phyloP scores from a whole-genome alignment of 108 stramenopile genomes.

The Epithemia pelagica region DNA sequence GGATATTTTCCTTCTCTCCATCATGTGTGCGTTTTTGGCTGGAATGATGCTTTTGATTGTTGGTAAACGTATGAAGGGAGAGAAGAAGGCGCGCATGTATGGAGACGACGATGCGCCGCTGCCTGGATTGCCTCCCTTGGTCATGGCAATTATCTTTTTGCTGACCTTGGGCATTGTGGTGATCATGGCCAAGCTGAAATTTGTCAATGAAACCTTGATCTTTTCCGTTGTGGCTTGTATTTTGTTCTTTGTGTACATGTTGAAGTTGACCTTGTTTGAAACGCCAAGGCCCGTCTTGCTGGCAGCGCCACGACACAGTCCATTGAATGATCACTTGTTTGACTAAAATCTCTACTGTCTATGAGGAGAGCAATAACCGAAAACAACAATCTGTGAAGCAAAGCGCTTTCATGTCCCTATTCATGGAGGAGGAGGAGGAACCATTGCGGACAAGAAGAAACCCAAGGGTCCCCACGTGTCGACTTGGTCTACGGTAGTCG shows the following conservation, averaged over 20 bases:
- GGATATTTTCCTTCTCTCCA: constrained; percentile 70
- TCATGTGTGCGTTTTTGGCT: constrained; percentile 78
- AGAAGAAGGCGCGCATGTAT: constrained; percentile 27
- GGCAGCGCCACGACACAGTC: constrained; percentile 29
- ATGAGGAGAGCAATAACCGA: too few species aligned
- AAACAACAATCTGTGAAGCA: too few species aligned
- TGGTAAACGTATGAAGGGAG: constrained; percentile 68
- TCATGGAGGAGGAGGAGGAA: too few species aligned
- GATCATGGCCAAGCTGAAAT: constrained; percentile 61
- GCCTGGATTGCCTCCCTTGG: constrained; percentile 62
- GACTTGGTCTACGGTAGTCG: too few species aligned
- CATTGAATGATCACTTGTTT: constrained; percentile 21
- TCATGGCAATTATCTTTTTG: constrained; percentile 65
- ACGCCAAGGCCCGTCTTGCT: constrained; percentile 37
- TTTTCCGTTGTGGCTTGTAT: constrained; percentile 81
- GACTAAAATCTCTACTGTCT: too few species aligned
- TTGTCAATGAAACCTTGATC: constrained; percentile 81
- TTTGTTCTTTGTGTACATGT: constrained; percentile 82
- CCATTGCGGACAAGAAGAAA: too few species aligned
- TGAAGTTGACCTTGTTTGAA: constrained; percentile 84
- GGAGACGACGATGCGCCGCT: constrained; percentile 15
- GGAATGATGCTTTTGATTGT: constrained; percentile 82
- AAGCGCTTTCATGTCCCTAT: too few species aligned
- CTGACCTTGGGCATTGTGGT: constrained; percentile 53
- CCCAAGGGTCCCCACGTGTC: too few species aligned